A percentile compares a stretch with the other conserved stretches of the same genome.
phyloP scores from a whole-genome alignment of 2,329 filamentous ascomycete species.

The Rutstroemia sydowiana region DNA sequence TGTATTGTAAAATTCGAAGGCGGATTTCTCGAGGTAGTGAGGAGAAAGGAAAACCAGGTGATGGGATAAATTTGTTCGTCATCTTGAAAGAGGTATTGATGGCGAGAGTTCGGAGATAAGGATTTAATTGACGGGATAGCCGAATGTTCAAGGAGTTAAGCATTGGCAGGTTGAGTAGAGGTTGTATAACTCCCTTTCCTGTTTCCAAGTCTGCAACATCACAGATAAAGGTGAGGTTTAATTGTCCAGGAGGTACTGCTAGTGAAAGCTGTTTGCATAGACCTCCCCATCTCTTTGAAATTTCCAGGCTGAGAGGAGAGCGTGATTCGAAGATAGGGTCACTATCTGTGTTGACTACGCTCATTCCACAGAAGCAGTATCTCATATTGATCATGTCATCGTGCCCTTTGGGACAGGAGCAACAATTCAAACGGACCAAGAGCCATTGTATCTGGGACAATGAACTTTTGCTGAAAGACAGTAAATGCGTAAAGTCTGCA shows the following conservation, averaged over 20 bases:
- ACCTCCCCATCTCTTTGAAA: no score
- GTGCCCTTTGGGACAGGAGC: no score
- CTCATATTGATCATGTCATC: no score
- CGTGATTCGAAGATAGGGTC: no score
- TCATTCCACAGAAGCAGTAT: no score
- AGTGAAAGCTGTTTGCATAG: no score
- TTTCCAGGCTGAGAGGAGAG: no score
- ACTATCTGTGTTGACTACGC: no score
- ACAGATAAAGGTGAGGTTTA: conserved; percentile 3
- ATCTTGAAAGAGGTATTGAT: background rate
- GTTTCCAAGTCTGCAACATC: background rate
- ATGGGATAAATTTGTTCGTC: background rate
- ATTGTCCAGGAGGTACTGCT: background rate
- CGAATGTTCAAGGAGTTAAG: background rate
- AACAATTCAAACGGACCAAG: no score
- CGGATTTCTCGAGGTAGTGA: background rate
- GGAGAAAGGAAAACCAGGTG: background rate
- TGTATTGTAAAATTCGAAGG: background rate
- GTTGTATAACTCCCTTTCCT: background rate
- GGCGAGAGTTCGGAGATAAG: background rate
- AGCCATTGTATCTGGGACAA: no score
- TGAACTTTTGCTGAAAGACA: no score
- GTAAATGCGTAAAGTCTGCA: no score
- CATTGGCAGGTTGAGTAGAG: background rate
- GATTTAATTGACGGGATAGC: background rate